phyloP scores from a whole-genome alignment of 192 early-diverging fungal species.

The Fimicolochytrium jonesii region DNA sequence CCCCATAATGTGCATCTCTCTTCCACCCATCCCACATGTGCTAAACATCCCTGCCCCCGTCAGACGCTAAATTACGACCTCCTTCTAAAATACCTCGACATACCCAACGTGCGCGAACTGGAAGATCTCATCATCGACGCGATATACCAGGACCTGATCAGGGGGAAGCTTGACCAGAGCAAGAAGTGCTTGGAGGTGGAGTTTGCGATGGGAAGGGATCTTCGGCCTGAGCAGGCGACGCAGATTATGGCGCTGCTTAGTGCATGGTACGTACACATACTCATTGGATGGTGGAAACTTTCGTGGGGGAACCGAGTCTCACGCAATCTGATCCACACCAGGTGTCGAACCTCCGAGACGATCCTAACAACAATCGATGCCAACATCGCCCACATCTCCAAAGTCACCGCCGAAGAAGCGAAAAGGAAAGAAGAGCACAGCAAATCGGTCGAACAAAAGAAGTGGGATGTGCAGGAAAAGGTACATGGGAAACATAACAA shows the following conservation, averaged over 20 bases:
- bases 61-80: conserved; percentile 68
- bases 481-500: not conserved
- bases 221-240: conserved; percentile 59
- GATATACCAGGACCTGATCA: conserved; percentile 73
- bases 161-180: conserved; percentile 81
- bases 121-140: conserved; percentile 87
- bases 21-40: not conserved
- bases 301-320: too few species aligned
- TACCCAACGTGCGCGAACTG: conserved; percentile 74
- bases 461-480: conserved; percentile 22
- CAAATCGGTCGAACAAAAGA: conserved; percentile 27
- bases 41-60: not conserved
- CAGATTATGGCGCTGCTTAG: conserved; percentile 50
- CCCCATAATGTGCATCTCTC: not conserved
- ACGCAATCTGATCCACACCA: too few species aligned
- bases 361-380: conserved; percentile 49
- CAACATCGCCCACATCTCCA: conserved; percentile 48
- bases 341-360: conserved; percentile 52
- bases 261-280: conserved; percentile 47
- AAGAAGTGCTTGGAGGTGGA: conserved; percentile 67
- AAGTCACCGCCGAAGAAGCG: conserved; percentile 15
- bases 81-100: conserved; percentile 62
- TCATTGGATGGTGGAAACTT: not conserved
- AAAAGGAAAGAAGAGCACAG: conserved; percentile 30
- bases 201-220: conserved; percentile 79